phyloP scores from a whole-genome alignment of 495 filamentous ascomycete genomes.

The Podospora comata region DNA sequence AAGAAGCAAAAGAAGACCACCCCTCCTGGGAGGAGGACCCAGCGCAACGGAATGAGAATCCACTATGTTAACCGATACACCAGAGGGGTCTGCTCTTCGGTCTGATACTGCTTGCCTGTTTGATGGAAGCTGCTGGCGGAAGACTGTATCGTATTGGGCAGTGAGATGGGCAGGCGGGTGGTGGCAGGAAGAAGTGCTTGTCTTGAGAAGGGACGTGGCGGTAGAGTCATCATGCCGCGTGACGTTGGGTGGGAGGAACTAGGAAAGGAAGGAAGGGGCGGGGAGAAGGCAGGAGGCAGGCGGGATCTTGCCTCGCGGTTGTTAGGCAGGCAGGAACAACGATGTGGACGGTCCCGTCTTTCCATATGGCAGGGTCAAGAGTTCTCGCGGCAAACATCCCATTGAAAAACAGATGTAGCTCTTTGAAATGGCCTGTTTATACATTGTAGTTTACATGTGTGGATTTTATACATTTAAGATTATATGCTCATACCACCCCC shows the following conservation, averaged over 20 bases:
- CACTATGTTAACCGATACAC: constrained; percentile 15
- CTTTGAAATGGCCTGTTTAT: neutral
- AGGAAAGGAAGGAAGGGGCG: neutral
- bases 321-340: neutral
- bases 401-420: neutral
- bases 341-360: neutral
- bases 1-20: constrained; percentile 2
- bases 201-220: neutral
- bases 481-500: too few relatives aligned
- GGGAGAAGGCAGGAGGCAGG: neutral
- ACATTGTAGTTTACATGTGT: neutral
- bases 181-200: neutral
- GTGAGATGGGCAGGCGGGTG: neutral
- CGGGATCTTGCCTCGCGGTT: neutral
- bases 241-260: neutral
- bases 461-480: too few relatives aligned
- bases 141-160: neutral
- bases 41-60: constrained; percentile 15
- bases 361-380: neutral
- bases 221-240: neutral
- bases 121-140: neutral
- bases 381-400: neutral
- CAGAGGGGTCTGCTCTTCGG: constrained; percentile 6
- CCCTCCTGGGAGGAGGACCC: constrained; percentile 11
- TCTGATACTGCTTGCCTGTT: neutral